A percentile compares a stretch with the other conserved stretches of the same genome.
Evolutionary conservation across 1,284 basidiomycete genomes (phyloP).

Genomic region (Malassezia slooffiae): DNA sequence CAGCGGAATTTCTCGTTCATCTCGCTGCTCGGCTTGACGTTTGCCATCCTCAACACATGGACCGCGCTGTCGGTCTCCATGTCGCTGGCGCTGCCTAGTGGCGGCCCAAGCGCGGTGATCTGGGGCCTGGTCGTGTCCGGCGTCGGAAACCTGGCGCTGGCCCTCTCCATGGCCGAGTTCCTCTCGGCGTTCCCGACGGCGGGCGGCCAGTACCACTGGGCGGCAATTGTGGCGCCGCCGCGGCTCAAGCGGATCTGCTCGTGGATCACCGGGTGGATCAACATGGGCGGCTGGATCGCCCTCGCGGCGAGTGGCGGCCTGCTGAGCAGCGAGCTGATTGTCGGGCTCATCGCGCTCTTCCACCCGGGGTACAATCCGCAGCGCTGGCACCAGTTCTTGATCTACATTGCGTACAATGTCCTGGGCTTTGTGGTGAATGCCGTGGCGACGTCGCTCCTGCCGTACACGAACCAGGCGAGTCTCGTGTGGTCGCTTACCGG

Average conservation of each 20-base stretch:
- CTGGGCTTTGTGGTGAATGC: slow-evolving; percentile 32
- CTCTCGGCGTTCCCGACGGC: slow-evolving; percentile 23
- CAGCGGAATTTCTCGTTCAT: slow-evolving; percentile 9
- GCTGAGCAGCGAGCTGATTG: slow-evolving; percentile 41
- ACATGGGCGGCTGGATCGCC: slow-evolving; percentile 46
- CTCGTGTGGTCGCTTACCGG: slow-evolving; percentile 47
- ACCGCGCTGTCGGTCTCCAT: slow-evolving; percentile 33
- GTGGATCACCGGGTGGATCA: slow-evolving; percentile 35
- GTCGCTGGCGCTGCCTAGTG: slow-evolving; percentile 16
- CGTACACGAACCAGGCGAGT: slow-evolving; percentile 18
- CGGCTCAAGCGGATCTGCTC: slow-evolving; percentile 28
- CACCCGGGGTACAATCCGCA: slow-evolving; percentile 39
- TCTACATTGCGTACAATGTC: slow-evolving; percentile 29
- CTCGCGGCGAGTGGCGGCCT: slow-evolving; percentile 41
- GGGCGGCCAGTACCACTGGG: slow-evolving; percentile 49
- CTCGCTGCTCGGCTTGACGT: slow-evolving; percentile 6
- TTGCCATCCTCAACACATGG: slow-evolving; percentile 8
- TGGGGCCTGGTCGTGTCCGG: slow-evolving; percentile 5
- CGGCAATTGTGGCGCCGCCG: slow-evolving; percentile 40
- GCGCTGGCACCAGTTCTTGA: slow-evolving; percentile 31
- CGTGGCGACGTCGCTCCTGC: slow-evolving; percentile 25
- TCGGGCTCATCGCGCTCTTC: slow-evolving; percentile 46
- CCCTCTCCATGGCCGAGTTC: slow-evolving; percentile 13
- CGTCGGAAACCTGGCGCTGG: slow-evolving; percentile 4
- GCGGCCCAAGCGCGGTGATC: slow-evolving; percentile 6